Conservation (phyloP, 805 yeast species). For the Pichia heedii region DNA sequence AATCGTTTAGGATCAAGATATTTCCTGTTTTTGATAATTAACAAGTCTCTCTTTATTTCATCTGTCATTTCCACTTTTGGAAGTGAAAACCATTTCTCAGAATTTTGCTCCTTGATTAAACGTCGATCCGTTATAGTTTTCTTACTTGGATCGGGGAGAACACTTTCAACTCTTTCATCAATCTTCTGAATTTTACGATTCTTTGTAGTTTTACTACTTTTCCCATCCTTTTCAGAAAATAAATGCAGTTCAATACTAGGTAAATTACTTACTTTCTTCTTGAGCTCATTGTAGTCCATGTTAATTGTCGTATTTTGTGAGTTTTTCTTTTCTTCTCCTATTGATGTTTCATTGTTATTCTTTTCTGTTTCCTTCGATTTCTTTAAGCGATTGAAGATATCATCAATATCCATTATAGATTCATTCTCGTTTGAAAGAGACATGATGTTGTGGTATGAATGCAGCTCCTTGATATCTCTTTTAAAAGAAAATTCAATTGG, state of each 20-base stretch:
- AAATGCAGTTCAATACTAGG: conserved; percentile 30
- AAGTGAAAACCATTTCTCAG: conserved; percentile 71
- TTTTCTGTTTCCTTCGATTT: no score
- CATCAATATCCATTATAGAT: no score
- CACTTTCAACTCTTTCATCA: conserved; percentile 36
- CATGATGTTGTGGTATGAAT: no score
- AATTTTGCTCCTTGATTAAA: conserved; percentile 29
- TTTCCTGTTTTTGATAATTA: conserved; percentile 73
- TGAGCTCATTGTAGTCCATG: conserved; percentile 22
- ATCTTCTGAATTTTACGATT: conserved; percentile 20
- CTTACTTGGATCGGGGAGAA: conserved; percentile 16
- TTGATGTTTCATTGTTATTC: conserved; percentile 14
- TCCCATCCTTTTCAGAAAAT: conserved; percentile 4
- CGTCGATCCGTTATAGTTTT: conserved; percentile 13
- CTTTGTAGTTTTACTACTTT: background rate
- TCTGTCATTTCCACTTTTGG: conserved; percentile 70
- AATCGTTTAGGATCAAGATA: conserved; percentile 94
- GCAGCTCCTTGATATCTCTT: no score
- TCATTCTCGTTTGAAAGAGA: no score
- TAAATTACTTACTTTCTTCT: conserved; percentile 25
- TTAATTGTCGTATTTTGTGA: no score
- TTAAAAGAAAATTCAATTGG: no score
- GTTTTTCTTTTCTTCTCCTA: conserved; percentile 12
- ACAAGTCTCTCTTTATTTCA: conserved; percentile 63
- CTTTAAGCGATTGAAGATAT: conserved; percentile 25